Evolutionary conservation across 2,329 filamentous ascomycete genomes (phyloP).

Genomic region (Fusarium sp.): DNA sequence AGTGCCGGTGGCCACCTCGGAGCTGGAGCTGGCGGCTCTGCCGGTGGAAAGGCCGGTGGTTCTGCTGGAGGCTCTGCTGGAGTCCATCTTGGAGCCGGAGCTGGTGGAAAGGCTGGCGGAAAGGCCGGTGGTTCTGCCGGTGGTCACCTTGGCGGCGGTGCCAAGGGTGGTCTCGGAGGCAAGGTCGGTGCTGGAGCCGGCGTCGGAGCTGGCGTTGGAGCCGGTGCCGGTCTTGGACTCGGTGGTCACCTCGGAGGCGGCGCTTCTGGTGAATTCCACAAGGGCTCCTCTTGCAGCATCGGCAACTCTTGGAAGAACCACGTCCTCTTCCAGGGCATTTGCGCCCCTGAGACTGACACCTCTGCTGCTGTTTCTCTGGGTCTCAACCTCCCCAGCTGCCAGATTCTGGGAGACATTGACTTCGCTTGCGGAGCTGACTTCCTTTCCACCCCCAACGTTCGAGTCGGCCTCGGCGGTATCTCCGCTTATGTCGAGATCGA

Average conservation of each 20-base stretch:
- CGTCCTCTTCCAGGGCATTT: slow-evolving; percentile 40
- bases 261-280: slow-evolving; percentile 1
- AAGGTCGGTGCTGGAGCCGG: slow-evolving; percentile 1
- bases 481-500: slow-evolving; percentile 68
- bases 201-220: slow-evolving; percentile 7
- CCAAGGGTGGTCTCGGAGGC: slow-evolving; percentile 1
- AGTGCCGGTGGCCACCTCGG: no score
- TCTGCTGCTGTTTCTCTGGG: slow-evolving; percentile 44
- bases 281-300: slow-evolving; percentile 35
- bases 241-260: slow-evolving; percentile 17
- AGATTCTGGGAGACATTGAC: slow-evolving; percentile 63
- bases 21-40: background rate
- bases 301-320: slow-evolving; percentile 35
- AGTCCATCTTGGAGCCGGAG: background rate
- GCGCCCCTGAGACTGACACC: slow-evolving; percentile 35
- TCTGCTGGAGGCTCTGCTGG: background rate
- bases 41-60: no score
- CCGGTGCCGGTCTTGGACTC: background rate
- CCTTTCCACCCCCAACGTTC: slow-evolving; percentile 57
- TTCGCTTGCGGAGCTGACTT: slow-evolving; percentile 61
- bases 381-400: slow-evolving; percentile 50
- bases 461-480: slow-evolving; percentile 64
- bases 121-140: background rate
- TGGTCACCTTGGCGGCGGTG: background rate
- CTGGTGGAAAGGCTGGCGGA: background rate